Evolutionary conservation across 805 yeast species (phyloP).

Genomic region (Barnettozyma californica): DNA sequence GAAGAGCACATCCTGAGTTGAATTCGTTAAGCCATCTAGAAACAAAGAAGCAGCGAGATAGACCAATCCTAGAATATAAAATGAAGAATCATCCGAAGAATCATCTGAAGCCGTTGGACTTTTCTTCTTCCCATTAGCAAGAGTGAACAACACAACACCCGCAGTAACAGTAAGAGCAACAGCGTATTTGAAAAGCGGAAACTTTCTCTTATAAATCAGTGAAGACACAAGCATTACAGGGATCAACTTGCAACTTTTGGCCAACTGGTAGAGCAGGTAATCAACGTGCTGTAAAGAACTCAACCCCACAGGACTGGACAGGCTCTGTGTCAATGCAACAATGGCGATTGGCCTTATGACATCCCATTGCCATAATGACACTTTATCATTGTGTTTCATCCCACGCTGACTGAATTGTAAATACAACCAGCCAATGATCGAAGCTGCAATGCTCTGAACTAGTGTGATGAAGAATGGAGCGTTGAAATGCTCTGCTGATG

Average conservation of each 20-base stretch:
- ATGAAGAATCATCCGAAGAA: constrained; percentile 14
- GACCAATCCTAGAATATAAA: constrained; percentile 54
- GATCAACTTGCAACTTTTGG: constrained; percentile 88
- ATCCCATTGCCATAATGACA: constrained; percentile 15
- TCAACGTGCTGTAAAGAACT: constrained; percentile 77
- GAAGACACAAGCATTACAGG: constrained; percentile 91
- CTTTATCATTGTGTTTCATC: neutral
- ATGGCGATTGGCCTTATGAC: constrained; percentile 19
- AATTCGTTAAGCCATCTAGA: constrained; percentile 88
- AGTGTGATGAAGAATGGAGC: constrained; percentile 77
- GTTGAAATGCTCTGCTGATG: constrained; percentile 48
- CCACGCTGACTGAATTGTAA: constrained; percentile 28
- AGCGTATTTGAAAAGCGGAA: constrained; percentile 69
- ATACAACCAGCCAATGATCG: constrained; percentile 60
- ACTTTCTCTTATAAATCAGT: constrained; percentile 59
- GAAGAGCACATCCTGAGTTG: constrained; percentile 86
- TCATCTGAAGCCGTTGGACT: constrained; percentile 21
- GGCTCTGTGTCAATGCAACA: constrained; percentile 51
- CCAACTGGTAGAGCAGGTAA: constrained; percentile 75
- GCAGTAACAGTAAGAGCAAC: constrained; percentile 75
- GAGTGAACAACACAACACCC: constrained; percentile 80
- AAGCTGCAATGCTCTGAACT: constrained; percentile 70
- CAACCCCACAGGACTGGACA: constrained; percentile 81
- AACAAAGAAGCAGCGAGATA: constrained; percentile 60
- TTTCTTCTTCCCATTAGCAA: constrained; percentile 35